Percentiles rank a stretch among this genome's conserved stretches.
Conservation (phyloP, 371 early-diverging fungal genomes). For the Mucor racemosus region DNA sequence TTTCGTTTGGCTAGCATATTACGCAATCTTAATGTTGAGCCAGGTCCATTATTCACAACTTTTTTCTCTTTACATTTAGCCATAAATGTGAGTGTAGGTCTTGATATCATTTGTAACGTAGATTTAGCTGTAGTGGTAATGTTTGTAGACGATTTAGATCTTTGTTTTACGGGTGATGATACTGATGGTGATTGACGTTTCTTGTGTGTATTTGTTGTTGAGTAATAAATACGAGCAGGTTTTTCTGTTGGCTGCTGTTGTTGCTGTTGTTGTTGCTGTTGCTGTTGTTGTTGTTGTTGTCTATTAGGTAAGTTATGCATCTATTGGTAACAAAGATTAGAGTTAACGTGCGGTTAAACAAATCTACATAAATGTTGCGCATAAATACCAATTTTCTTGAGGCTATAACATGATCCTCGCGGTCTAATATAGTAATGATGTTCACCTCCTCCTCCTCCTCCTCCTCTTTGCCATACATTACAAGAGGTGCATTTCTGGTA, state of each 20-base stretch:
- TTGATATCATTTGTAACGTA: background rate
- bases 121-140: conserved; percentile 21
- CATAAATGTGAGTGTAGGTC: conserved; percentile 13
- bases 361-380: background rate
- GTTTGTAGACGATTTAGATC: background rate
- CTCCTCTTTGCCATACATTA: conserved; percentile 38
- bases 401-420: conserved; percentile 15
- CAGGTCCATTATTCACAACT: conserved; percentile 28
- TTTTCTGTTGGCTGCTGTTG: background rate
- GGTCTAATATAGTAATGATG: conserved; percentile 28
- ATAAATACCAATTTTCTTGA: conserved; percentile 3
- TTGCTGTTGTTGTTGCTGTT: too few species aligned
- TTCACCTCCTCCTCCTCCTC: too few species aligned
- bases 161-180: background rate
- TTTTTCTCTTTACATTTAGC: conserved; percentile 23
- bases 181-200: background rate
- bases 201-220: background rate
- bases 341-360: background rate
- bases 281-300: background rate
- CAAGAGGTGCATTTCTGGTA: conserved; percentile 34
- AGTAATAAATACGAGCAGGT: background rate
- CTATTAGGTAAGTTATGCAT: background rate
- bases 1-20: conserved; percentile 48
- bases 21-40: conserved; percentile 49
- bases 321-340: background rate